Evolutionary conservation across 2,329 filamentous ascomycete species (phyloP).

Genomic region (Aspergillus brunneoviolaceus): DNA sequence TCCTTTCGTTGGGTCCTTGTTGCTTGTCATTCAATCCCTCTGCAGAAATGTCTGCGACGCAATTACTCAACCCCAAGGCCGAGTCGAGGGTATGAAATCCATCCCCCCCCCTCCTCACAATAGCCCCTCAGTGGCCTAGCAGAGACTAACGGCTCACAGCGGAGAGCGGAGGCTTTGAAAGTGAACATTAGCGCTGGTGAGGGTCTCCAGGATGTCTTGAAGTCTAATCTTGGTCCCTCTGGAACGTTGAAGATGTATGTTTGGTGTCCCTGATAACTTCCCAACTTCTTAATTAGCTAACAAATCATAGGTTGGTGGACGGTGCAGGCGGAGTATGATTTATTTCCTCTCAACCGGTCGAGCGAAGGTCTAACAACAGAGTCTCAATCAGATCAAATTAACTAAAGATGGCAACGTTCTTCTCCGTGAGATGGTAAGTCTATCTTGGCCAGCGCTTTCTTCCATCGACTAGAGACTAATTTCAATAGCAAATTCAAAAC

Average conservation of each 20-base stretch:
- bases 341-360: slow-evolving; percentile 11
- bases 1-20: slow-evolving; percentile 25
- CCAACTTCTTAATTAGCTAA: slow-evolving; percentile 20
- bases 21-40: slow-evolving; percentile 25
- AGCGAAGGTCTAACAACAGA: slow-evolving; percentile 20
- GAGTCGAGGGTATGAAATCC: slow-evolving; percentile 80
- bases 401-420: slow-evolving; percentile 97
- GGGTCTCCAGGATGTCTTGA: slow-evolving; percentile 88
- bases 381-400: slow-evolving; percentile 76
- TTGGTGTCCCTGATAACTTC: neutral
- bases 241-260: slow-evolving; percentile 93
- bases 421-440: slow-evolving; percentile 61
- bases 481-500: slow-evolving; percentile 82
- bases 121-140: slow-evolving; percentile 32
- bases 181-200: slow-evolving; percentile 98
- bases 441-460: neutral
- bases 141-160: slow-evolving; percentile 59
- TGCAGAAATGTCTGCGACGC: slow-evolving; percentile 83
- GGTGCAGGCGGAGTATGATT: slow-evolving; percentile 57
- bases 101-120: slow-evolving; percentile 16
- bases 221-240: slow-evolving; percentile 90
- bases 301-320: slow-evolving; percentile 57
- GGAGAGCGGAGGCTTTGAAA: slow-evolving; percentile 91
- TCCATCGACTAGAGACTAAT: slow-evolving; percentile 30
- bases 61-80: slow-evolving; percentile 97